Conservation (phyloP, 225 moss, liverwort and hornwort species). For the Sphagnum contortum region DNA sequence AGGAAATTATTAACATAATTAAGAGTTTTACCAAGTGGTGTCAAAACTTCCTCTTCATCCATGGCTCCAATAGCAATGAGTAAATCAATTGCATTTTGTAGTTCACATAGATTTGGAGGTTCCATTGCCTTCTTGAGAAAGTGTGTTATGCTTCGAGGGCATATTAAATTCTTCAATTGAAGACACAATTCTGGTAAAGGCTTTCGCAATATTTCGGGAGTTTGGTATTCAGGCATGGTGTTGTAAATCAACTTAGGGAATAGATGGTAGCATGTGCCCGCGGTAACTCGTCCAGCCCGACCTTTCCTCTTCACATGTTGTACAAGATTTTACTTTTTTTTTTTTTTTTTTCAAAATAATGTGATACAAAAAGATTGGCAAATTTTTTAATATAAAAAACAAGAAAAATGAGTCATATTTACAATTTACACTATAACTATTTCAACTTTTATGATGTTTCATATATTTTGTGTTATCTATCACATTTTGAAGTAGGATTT, state of each 20-base stretch:
- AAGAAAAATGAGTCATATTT: too few relatives aligned
- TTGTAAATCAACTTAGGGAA: conserved; percentile 65
- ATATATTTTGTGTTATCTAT: too few relatives aligned
- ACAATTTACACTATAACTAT: too few relatives aligned
- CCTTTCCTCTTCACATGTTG: conserved; percentile 54
- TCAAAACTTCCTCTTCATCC: conserved; percentile 46
- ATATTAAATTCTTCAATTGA: conserved; percentile 49
- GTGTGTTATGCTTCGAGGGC: conserved; percentile 20
- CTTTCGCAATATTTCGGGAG: conserved; percentile 68
- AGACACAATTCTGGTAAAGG: conserved; percentile 63
- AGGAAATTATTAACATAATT: too few relatives aligned
- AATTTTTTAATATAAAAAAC: too few relatives aligned
- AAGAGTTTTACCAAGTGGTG: conserved; percentile 53
- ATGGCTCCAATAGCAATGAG: conserved; percentile 61
- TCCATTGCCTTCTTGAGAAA: conserved; percentile 64
- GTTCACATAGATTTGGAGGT: conserved; percentile 37
- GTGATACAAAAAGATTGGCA: too few relatives aligned
- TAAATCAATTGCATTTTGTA: conserved; percentile 55
- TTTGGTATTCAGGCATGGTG: conserved; percentile 63
- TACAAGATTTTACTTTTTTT: too few relatives aligned
- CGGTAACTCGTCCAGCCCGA: conserved; percentile 54
- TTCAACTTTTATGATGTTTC: too few relatives aligned
- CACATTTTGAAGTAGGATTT: too few relatives aligned
- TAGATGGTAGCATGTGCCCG: conserved; percentile 63
- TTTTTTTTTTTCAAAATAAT: too few relatives aligned